Conservation (phyloP, 2,329 filamentous ascomycete genomes). For the Tolypocladium inflatum region DNA sequence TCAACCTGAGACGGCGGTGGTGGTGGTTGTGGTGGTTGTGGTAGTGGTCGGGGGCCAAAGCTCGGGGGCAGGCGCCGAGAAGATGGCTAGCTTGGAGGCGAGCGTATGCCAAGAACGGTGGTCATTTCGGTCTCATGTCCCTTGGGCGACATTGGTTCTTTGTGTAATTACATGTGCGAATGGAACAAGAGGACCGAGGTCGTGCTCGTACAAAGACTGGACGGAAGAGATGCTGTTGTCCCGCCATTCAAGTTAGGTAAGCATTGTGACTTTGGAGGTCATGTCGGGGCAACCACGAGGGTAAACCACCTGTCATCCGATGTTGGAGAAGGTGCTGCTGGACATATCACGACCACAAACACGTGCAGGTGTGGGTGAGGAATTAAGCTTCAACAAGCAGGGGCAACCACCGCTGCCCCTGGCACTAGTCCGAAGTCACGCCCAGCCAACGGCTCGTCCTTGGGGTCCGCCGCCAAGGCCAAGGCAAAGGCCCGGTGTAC, state of each 20-base stretch:
- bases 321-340: not conserved
- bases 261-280: not conserved
- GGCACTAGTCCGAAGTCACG: not conserved
- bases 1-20: not conserved
- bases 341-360: no score
- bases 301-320: not conserved
- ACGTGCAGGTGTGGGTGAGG: not conserved
- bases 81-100: not conserved
- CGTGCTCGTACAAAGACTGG: not conserved
- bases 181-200: not conserved
- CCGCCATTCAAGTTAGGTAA: not conserved
- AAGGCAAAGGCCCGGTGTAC: no score
- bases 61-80: not conserved
- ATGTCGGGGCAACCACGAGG: not conserved
- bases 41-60: not conserved
- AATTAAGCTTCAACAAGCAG: not conserved
- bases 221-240: not conserved
- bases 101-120: not conserved
- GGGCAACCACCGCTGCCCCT: not conserved
- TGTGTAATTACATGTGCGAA: no score
- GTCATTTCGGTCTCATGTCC: not conserved
- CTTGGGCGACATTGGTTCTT: not conserved
- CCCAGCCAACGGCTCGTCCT: not conserved
- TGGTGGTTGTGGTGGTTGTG: not conserved
- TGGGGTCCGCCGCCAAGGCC: not conserved